Base-by-base conservation (phyloP, 2,329 filamentous ascomycete genomes). In the Neophaeococcomyces aloes region DNA sequence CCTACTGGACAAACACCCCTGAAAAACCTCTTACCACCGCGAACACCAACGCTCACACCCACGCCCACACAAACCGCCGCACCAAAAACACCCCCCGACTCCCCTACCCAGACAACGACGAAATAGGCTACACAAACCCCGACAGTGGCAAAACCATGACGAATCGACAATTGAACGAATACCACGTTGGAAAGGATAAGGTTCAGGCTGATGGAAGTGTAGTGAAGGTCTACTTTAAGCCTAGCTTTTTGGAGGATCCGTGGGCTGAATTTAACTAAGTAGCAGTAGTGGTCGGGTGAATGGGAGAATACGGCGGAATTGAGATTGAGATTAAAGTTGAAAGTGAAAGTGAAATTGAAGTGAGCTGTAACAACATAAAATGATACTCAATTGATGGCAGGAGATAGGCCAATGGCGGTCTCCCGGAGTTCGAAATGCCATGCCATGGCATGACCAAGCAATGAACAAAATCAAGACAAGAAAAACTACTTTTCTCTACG, bases 161-260 rank as follows among this genome's bases (percentile, higher is more conserved):
- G 21, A 14, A 23, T 7, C 34, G 27, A 32, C 30, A 42, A 35
- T 13, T 42, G 18, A n/a, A 21, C 11, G 39, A 42, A 17, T 42
- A 42, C 19, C 30, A 13, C 4, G 14, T 8, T 14, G 39, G 39
- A 7, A 42, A 35, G 31, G 17, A 27, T n/a, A 18, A 42, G 23
- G n/a, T 21, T n/a, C 30, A 29, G 21, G 17, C 23, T 18, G 39
- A 50, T 25, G 45, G 42, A 14, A 42, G 41, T 23, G 48, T 48
- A 8, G 48, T 42, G 25, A 50, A n/a, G 11, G 48, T 49, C 4
- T 49, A 42, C 40, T 54, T 54, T 37, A 40, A 37, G 23, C 49
- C 49, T 10, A 37, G 42, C 2, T 54, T 50, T 40, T 33, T 54
- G 15, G 46, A 48, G 27, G 29, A 4, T 33, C 41, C 47, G 19